Evolutionary conservation across 345 rosid genomes (phyloP), one percentile per base, ranked within the genome.

Genomic region (Bretschneidera sinensis): DNA sequence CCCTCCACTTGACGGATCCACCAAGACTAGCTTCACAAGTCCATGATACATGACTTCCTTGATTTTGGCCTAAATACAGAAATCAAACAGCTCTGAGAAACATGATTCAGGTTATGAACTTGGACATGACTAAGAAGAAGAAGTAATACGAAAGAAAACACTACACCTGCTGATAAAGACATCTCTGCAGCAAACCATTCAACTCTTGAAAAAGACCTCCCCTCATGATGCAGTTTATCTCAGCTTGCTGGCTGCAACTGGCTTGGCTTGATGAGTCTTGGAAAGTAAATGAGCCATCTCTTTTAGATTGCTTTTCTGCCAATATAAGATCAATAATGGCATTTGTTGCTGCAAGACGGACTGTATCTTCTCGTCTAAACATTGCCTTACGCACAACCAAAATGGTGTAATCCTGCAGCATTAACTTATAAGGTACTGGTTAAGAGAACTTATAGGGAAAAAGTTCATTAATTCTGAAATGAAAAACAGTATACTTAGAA

Each of bases 251-350:
- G 74, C 97, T 90, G 80, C 84, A 63, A 68, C 97, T 85, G 65
- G 97, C 88, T 81, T 90, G 92, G 81, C 97, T 90, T 68, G 88
- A 80, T 24, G 97, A 83, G 69, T 90, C 95, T 79, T 83, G 88
- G 68, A 78, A 70, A 66, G 79, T 68, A 74, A 84, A 69, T 33
- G 61, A 68, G 64, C 76, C 65, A 63, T 74, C 76, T 63, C 52
- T 71, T 68, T 71, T 80, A 66, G 84, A 68, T 63, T 83, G 80
- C 70, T 85, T 85, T 67, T 90, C 95, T 45, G 81, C 82, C 68
- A 87, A 69, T 69, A 87, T 79, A 61, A 87, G 85, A 70, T 81
- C 79, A 57, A 74, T 59, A 60, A 83, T 69, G 43, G 84, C 78
- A 65, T 76, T 79, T 16, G 86, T 77, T 57, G 95, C 95, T 17